A percentile compares a stretch with the other conserved stretches of the same genome.
phyloP scores from a whole-genome alignment of 768 basidiomycete genomes.

The Serpula lacrymans region DNA sequence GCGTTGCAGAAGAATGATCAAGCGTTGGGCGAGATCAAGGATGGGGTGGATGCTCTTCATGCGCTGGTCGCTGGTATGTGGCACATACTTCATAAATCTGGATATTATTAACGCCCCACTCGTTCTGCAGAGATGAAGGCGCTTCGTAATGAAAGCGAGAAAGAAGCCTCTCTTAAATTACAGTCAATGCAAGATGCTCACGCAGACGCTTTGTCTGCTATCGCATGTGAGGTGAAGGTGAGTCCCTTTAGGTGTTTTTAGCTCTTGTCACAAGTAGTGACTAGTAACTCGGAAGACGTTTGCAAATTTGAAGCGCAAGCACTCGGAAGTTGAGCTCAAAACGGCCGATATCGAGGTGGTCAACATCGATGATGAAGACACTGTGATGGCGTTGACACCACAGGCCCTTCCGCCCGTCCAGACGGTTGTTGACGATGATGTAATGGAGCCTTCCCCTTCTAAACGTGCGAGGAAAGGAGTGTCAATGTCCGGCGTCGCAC shows the following conservation, averaged over 20 bases:
- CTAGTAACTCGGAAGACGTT: constrained; percentile 16
- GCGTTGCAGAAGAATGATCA: constrained; percentile 10
- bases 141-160: constrained; percentile 40
- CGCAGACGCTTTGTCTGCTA: constrained; percentile 33
- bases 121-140: constrained; percentile 41
- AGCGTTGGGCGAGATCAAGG: constrained; percentile 18
- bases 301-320: constrained; percentile 62
- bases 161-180: constrained; percentile 45
- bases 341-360: too few species aligned
- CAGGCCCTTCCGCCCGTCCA: too few species aligned
- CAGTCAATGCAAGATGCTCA: constrained; percentile 40
- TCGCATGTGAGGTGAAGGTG: constrained; percentile 27
- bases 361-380: too few species aligned
- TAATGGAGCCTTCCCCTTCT: constrained; percentile 16
- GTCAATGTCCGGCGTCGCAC: constrained; percentile 37
- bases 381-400: too few species aligned
- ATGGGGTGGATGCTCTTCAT: constrained; percentile 33
- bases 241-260: constrained; percentile 7
- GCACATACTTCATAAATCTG: not conserved
- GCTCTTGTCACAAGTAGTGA: too few species aligned
- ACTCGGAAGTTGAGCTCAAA: constrained; percentile 39
- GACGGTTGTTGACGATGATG: constrained; percentile 6
- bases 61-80: constrained; percentile 41
- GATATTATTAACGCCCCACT: too few species aligned
- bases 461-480: constrained; percentile 49